Evolutionary conservation across 345 rosid genomes (phyloP), one percentile per base, ranked within the genome.

Genomic region (Cochlearia excelsa): DNA sequence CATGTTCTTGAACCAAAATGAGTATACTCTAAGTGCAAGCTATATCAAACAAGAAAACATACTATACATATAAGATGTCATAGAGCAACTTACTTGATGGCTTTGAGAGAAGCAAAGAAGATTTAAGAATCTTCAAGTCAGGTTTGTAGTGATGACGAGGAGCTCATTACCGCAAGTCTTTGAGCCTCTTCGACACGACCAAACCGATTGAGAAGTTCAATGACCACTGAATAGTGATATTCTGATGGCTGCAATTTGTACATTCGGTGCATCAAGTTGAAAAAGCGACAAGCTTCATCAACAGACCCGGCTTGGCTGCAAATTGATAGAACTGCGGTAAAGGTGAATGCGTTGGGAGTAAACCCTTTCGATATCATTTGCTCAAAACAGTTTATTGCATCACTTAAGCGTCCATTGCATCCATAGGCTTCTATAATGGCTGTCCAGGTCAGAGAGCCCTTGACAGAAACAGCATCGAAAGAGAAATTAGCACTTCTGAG

Each of bases 361-460:
- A 73, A 86, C 54, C 92, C 88, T 38, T 66, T 28, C 26, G 79
- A 58, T 52, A 66, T 61, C 98, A 91, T 91, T 69, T 69, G 49
- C 47, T 82, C 63, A 71, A 84, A 91, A 57, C 73, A 77, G 46
- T 61, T 59, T 40, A 88, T 45, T 68, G 88, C 95, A 28, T 82
- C 90, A 46, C 27, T 34, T 45, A 61, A 71, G 50, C 58, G 70
- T 52, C 65, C 76, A 53, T 70, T 81, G 58, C 47, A 57, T 48
- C 88, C 88, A 52, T 75, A 72, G 7, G 88, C 83, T 41, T 88
- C 92, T 65, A 91, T 73, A 56, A 86, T 79, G 65, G 96, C 86
- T 51, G 96, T 86, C 95, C 98, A 84, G 31, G 83, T 74, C 76
- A 81, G 40, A 27, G 86, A 73, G 46, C 98, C 98, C 81, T 88